phyloP scores from a whole-genome alignment of 2,329 filamentous ascomycete genomes.

The Colletotrichum sansevieriae region DNA sequence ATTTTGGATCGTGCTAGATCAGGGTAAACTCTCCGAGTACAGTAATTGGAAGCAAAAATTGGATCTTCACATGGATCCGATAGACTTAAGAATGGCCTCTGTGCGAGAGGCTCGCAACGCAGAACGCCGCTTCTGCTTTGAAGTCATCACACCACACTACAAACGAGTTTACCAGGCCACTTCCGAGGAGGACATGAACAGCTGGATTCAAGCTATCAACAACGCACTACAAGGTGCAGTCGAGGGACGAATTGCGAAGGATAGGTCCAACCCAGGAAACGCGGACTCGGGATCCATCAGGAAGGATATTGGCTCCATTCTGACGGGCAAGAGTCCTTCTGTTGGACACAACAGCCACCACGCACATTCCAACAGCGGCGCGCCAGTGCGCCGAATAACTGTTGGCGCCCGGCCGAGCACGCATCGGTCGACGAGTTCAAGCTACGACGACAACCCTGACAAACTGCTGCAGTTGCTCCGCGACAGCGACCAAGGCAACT shows the following conservation, averaged over 20 bases:
- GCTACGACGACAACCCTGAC: conserved; percentile 85
- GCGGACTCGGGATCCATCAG: conserved; percentile 71
- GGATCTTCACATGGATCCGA: conserved; percentile 97
- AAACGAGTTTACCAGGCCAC: conserved; percentile 98
- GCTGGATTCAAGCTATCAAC: conserved; percentile 96
- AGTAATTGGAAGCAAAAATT: conserved; percentile 99
- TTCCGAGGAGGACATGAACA: conserved; percentile 97
- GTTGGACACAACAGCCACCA: conserved; percentile 67
- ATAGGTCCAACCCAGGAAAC: conserved; percentile 59
- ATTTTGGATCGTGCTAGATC: conserved; percentile 98
- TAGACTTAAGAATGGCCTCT: conserved; percentile 96
- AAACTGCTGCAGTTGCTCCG: conserved; percentile 89
- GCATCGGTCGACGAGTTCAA: conserved; percentile 75
- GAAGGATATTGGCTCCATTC: conserved; percentile 90
- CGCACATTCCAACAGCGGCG: conserved; percentile 59
- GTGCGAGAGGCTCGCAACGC: conserved; percentile 95
- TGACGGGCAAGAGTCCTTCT: conserved; percentile 91
- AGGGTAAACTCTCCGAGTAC: conserved; percentile 96
- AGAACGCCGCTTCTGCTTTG: conserved; percentile 96
- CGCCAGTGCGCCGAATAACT: conserved; percentile 86
- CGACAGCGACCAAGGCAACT: conserved; percentile 92
- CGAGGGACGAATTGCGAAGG: conserved; percentile 78
- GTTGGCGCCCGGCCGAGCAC: conserved; percentile 88
- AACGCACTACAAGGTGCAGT: conserved; percentile 97
- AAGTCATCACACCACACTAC: conserved; percentile 96